Base-by-base conservation (phyloP, 805 yeast species). In the Candida vaughaniae region DNA sequence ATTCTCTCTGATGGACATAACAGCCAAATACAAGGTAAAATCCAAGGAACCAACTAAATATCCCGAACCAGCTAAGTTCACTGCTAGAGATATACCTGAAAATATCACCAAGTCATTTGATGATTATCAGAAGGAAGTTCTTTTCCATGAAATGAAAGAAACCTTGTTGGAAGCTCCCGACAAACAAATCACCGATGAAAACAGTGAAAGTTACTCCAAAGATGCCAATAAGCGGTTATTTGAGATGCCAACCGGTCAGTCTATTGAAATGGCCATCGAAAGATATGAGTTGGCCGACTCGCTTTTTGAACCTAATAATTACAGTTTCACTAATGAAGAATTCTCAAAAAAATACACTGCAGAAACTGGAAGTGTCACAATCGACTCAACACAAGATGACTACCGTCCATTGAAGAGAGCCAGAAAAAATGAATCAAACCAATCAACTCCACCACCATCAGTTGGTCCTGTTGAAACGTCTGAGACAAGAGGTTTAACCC, bases 201-300 rank as follows among this genome's bases (percentile, higher is more conserved):
- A 33, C 19, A 38, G 51, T 4, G 56, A 52, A 35, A 22, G 52
- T 3, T 54, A 48, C 25, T 25, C 38, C 11, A 35, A 29, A 6
- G 52, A 46, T 23, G 43, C 43, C n/a, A 41, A 48, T 12, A 42
- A 64, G 29, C 54, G 89, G 46, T 59, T 71, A 19, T 82, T 82
- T 53, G 95, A 88, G 60, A 65, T 86, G 11, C 91, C 95, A 12
- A 77, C 83, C 51, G 95, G 95, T 1, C 80, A 82, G 47, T 70
- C 76, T 19, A 55, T 84, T 12, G 78, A 78, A 29, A 73, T 84
- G 40, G 76, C 76, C 3, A 60, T 66, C 27, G 84, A 80, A 46
- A 69, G 95, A 40, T 80, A 66, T 44, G 69, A 71, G 31, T 60
- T 85, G 42, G 84, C 84, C 1, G 93, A 89, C 53, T 69, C 84